A percentile compares a stretch with the other conserved stretches of the same genome.
phyloP scores from a whole-genome alignment of 2,329 filamentous ascomycete species.

The Diaporthe vaccinii region DNA sequence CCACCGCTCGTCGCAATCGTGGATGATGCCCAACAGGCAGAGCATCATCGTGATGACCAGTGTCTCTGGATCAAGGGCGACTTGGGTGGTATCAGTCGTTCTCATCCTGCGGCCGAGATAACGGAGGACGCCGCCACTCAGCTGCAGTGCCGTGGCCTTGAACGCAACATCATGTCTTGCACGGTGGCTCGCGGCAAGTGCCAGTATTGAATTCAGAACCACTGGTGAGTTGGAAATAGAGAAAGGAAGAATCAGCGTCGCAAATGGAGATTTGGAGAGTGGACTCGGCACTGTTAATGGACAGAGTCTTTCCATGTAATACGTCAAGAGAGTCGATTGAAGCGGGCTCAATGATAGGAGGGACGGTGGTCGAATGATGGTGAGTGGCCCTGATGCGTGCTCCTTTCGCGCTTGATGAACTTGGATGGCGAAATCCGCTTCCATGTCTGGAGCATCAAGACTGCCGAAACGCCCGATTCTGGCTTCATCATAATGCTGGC shows the following conservation, averaged over 20 bases:
- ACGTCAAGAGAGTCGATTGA: constrained; percentile 34
- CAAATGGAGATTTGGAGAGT: constrained; percentile 39
- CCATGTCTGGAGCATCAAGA: neutral
- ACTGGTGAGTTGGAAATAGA: constrained; percentile 38
- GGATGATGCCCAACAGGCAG: constrained; percentile 60
- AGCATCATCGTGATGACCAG: constrained; percentile 60
- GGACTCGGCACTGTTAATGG: constrained; percentile 40
- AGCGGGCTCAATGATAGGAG: neutral
- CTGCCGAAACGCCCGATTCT: neutral
- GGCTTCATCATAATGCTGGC: neutral
- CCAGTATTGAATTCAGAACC: constrained; percentile 38
- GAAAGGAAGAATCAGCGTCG: constrained; percentile 39
- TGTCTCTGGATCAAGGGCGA: constrained; percentile 48
- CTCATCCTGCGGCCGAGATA: constrained; percentile 52
- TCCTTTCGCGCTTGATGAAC: neutral
- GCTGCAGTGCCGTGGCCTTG: constrained; percentile 39
- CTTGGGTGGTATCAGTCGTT: constrained; percentile 42
- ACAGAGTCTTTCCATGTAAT: constrained; percentile 40
- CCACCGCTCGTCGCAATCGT: constrained; percentile 53
- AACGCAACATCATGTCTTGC: constrained; percentile 36
- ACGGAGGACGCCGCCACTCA: constrained; percentile 53
- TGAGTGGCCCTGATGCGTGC: neutral
- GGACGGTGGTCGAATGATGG: neutral
- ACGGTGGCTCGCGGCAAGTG: constrained; percentile 40
- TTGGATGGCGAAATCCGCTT: neutral